Percentiles rank a stretch among this genome's conserved stretches.
Evolutionary conservation across 371 early-diverging fungal genomes (phyloP).

Genomic region (Zancudomyces culisetae): DNA sequence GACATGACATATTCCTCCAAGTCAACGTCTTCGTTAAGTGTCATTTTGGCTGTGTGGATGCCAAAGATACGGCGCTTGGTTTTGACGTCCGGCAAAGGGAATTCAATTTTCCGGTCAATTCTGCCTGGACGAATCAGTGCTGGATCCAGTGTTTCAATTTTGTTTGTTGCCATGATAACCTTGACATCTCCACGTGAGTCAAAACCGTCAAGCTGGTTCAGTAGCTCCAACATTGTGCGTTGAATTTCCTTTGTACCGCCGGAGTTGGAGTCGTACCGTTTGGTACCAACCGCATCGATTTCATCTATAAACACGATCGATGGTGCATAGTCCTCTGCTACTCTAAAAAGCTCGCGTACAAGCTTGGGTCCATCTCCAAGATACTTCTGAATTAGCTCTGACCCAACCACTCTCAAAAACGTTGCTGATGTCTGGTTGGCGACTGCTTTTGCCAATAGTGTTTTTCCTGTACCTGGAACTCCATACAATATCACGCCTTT

Average conservation of each 20-base stretch:
- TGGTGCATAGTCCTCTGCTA: constrained; percentile 98
- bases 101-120: constrained; percentile 99
- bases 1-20: constrained; percentile 96
- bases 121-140: constrained; percentile 99
- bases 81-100: constrained; percentile 97
- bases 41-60: constrained; percentile 98
- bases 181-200: constrained; percentile 99
- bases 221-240: constrained; percentile 99
- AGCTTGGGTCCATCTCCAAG: constrained; percentile 99
- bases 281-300: constrained; percentile 99
- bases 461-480: constrained; percentile 98
- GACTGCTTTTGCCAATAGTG: constrained; percentile 98
- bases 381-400: constrained; percentile 99
- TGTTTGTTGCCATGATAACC: constrained; percentile 99
- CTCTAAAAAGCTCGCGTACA: constrained; percentile 97
- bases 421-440: constrained; percentile 99
- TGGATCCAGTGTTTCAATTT: constrained; percentile 97
- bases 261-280: constrained; percentile 93
- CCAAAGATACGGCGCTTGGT: constrained; percentile 98
- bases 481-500: constrained; percentile 99
- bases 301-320: constrained; percentile 99
- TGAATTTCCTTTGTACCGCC: constrained; percentile 99
- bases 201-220: constrained; percentile 99
- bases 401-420: constrained; percentile 98
- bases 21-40: constrained; percentile 90